Base-by-base conservation (phyloP, 208 protist genomes). In the Sergeia podlipaevii region DNA sequence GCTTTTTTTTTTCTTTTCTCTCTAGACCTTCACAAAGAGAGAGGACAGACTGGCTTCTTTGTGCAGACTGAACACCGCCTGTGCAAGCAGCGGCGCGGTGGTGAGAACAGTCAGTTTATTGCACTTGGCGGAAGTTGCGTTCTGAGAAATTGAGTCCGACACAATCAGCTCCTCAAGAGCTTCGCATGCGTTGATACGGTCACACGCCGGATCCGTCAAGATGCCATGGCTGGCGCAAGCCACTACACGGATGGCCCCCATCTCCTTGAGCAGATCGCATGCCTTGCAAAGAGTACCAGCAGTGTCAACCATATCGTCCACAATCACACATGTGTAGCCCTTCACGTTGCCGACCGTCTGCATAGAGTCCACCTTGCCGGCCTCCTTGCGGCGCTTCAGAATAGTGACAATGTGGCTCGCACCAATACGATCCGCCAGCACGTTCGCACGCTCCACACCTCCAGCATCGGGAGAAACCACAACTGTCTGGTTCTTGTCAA, bases 221-320 rank as follows among this genome's bases (percentile, higher is more conserved):
- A 99, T 89, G 49, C 91, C 94, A 76, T 99, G 97, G 26, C 91
- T 98, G 4, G 91, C 85, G 38, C 87, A 94, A 8, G 96, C 97
- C 55, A 97, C 93, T 1, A 99, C 87, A 37, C 80, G 77, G 24
- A 67, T 69, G 3, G 97, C 97, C 3, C 89, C 89, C 86, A 92
- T 93, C 37, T 90, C 83, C 58, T 85, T 90, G 20, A 96, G 70
- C 37, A 96, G 54, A 30, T 90, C 74, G 39, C 82, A 91, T 21
- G 96, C 95, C 54, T 94, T 97, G 65, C 67, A 86, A 18, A 99
- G 84, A 10, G 97, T 98, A 26, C 95, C 94, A 2, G 84, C 96
- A 6, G 97, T 99, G 65, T 99, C 97, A 37, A 97, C 87, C 79
- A 99, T 99, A 68, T 99, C 97, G 49, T 99, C 97, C 20, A 98